Evolutionary conservation across 495 filamentous ascomycete species (phyloP).

Genomic region (Lophium mytilinum): DNA sequence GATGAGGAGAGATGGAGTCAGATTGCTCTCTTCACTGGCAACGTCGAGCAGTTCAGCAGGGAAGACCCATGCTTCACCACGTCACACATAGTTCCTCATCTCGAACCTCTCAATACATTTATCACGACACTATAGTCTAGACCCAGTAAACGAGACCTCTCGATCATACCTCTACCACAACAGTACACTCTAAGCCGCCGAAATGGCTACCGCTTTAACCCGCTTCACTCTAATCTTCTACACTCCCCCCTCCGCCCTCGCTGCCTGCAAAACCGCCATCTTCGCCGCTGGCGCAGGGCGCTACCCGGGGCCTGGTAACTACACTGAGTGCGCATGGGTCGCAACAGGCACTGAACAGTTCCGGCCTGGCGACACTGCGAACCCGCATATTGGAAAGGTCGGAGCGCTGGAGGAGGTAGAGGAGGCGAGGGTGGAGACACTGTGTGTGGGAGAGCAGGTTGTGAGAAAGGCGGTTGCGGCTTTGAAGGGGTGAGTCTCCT

Average conservation of each 20-base stretch:
- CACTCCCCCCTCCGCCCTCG: slow-evolving; percentile 42
- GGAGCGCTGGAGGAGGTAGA: slow-evolving; percentile 45
- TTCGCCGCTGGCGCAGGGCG: slow-evolving; percentile 57
- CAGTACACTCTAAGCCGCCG: no score
- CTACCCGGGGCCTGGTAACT: slow-evolving; percentile 50
- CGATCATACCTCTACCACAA: not conserved
- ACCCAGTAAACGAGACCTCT: no score
- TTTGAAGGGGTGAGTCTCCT: slow-evolving; percentile 54
- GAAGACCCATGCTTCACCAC: no score
- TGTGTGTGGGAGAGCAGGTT: slow-evolving; percentile 44
- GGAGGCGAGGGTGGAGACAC: slow-evolving; percentile 46
- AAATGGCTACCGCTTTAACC: slow-evolving; percentile 5
- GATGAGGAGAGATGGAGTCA: no score
- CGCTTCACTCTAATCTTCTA: slow-evolving; percentile 54
- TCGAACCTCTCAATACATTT: no score
- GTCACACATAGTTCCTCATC: no score
- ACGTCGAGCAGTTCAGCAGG: no score
- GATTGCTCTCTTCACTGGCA: no score
- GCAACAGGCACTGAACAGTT: slow-evolving; percentile 53
- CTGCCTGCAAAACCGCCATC: slow-evolving; percentile 49
- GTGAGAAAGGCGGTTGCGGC: slow-evolving; percentile 47
- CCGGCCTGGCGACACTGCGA: slow-evolving; percentile 45
- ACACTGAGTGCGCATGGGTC: slow-evolving; percentile 54
- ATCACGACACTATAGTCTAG: no score
- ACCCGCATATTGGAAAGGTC: slow-evolving; percentile 49